phyloP scores from a whole-genome alignment of 345 rosid genomes.

The Carallia pectinifolia region DNA sequence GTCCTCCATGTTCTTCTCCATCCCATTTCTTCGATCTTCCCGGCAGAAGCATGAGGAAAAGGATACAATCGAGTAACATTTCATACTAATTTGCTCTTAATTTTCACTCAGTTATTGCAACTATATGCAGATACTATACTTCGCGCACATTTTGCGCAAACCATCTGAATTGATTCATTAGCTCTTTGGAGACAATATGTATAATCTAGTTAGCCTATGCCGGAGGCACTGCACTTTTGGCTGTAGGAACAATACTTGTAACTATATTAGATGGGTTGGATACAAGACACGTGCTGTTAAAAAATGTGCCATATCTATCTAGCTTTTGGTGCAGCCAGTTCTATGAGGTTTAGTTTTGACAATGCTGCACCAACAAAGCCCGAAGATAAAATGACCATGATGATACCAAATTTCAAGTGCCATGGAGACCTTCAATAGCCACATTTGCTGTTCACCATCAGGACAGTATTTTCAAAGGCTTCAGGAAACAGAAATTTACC shows the following conservation, averaged over 20 bases:
- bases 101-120: neutral
- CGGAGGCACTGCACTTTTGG: neutral
- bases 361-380: neutral
- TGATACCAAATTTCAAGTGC: too few relatives aligned
- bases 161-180: neutral
- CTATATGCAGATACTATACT: neutral
- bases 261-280: too few relatives aligned
- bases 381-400: neutral
- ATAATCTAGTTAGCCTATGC: neutral
- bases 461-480: neutral
- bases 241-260: neutral
- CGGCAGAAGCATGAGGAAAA: constrained; percentile 22
- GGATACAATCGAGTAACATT: neutral
- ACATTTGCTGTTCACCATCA: neutral
- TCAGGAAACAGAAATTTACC: constrained; percentile 12
- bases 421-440: too few relatives aligned
- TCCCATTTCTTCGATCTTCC: constrained; percentile 38
- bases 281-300: too few relatives aligned
- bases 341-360: neutral
- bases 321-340: too few relatives aligned
- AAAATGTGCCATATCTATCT: too few relatives aligned
- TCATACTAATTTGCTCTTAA: neutral
- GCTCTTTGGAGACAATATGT: neutral
- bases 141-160: too few relatives aligned
- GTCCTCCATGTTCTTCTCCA: constrained; percentile 37